Evolutionary conservation across 768 basidiomycete species (phyloP), one percentile per base, ranked within the genome.

Genomic region (Russula emetica): DNA sequence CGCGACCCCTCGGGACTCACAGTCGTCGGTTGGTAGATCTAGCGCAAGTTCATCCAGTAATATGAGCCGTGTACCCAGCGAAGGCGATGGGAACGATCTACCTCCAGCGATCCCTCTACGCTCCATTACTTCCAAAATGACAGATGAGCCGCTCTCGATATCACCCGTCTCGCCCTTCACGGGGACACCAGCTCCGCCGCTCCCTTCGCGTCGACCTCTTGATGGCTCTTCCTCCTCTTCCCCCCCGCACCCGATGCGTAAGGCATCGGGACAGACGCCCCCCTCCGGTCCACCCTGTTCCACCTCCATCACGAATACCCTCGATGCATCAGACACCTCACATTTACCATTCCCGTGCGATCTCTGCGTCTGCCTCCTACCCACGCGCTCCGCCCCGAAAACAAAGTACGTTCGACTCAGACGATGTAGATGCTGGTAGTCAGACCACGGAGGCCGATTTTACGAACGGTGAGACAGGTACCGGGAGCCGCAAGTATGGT

Each of bases 51-150:
- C 58, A 28, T 45, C 50, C 13, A 45, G n/a, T 52, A 26, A 26
- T 22, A 28, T 53, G 26, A 65, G 60, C 32, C 47, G 55, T 45
- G 24, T 16, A 6, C 55, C 55, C 2, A 65, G 60, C 26, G 64
- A 61, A 57, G 51, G 64, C 11, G 64, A 65, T 34, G 40, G 47
- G 42, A 44, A 16, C 32, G 59, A 38, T 18, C 54, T 50, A 55
- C 49, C 55, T 14, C 64, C 54, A 26, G 59, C 24, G n/a, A 52
- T 65, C 26, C 64, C 60, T 1, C 64, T 49, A 22, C 64, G 64
- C 34, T 24, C 24, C 18, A 24, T 14, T 16, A 18, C 26, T 45
- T 51, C 40, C 5, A 56, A 24, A 30, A 18, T 56, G 10, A 55
- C 40, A 26, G 54, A 49, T 3, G 54, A 52, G 14, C 55, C 54